Conservation (phyloP, 2,329 filamentous ascomycete genomes). For the Monosporascus sp. region DNA sequence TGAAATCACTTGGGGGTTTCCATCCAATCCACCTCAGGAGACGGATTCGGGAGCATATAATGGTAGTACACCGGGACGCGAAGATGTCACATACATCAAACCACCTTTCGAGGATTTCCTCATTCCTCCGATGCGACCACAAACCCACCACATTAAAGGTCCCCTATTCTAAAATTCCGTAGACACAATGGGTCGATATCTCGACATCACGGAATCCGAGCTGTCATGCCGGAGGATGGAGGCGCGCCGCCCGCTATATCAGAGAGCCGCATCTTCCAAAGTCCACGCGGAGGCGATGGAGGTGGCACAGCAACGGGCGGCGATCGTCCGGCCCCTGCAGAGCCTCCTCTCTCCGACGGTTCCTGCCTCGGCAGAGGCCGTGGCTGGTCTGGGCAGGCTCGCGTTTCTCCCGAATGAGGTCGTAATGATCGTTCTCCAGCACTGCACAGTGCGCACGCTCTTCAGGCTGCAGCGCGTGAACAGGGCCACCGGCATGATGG, state of each 20-base stretch:
- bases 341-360: background rate
- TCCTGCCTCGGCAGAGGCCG: conserved; percentile 1
- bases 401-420: conserved; percentile 14
- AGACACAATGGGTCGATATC: too few relatives aligned
- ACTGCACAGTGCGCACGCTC: conserved; percentile 13
- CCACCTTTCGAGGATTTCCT: too few relatives aligned
- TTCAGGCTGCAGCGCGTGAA: conserved; percentile 12
- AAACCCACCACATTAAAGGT: too few relatives aligned
- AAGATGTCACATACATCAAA: too few relatives aligned
- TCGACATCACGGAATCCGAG: background rate
- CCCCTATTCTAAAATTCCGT: too few relatives aligned
- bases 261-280: background rate
- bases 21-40: too few relatives aligned
- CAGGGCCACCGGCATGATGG: conserved; percentile 4
- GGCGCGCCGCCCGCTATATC: background rate
- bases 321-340: conserved; percentile 7
- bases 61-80: too few relatives aligned
- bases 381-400: conserved; percentile 10
- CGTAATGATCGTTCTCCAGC: conserved; percentile 11
- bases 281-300: background rate
- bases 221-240: background rate
- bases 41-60: too few relatives aligned
- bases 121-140: too few relatives aligned
- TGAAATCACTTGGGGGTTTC: too few relatives aligned
- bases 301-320: conserved; percentile 1